Percentiles rank a stretch among this genome's conserved stretches.
These are phyloP conservation scores for Cynanchum wilfordii DNA, from an alignment of 257 asterid species.

Conservation along the genomic window DNA sequence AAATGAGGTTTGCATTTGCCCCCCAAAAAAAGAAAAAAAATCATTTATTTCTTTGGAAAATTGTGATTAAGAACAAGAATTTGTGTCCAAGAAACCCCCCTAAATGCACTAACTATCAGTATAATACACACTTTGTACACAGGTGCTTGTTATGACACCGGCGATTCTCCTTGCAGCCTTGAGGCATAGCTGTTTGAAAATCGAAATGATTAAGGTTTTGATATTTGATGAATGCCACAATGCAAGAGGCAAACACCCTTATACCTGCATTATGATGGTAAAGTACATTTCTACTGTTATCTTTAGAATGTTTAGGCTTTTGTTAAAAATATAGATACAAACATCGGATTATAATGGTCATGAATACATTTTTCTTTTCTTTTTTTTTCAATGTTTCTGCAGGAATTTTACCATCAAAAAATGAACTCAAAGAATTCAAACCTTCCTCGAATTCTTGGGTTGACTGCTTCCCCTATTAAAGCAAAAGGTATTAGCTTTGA, in stretches of 20 bases:
- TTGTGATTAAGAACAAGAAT: background rate
- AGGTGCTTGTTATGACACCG: constrained; percentile 98
- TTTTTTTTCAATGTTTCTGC: constrained; percentile 8
- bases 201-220: constrained; percentile 67
- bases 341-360: background rate
- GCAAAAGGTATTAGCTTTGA: constrained; percentile 57
- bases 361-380: background rate
- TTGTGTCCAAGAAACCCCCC: background rate
- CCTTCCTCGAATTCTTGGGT: constrained; percentile 85
- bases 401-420: constrained; percentile 66
- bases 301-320: too few relatives aligned
- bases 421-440: constrained; percentile 18
- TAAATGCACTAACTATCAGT: constrained; percentile 10
- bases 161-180: constrained; percentile 67
- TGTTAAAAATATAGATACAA: too few relatives aligned
- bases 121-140: constrained; percentile 14
- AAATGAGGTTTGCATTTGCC: constrained; percentile 42
- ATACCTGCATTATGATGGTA: constrained; percentile 81
- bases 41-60: background rate
- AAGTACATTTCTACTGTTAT: constrained; percentile 1
- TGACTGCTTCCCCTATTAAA: too few relatives aligned
- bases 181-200: too few relatives aligned
- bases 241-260: constrained; percentile 61
- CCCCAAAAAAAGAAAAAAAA: background rate
- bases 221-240: constrained; percentile 87